Conservation (phyloP, 371 early-diverging fungal species). For the Gilbertella persicaria region DNA sequence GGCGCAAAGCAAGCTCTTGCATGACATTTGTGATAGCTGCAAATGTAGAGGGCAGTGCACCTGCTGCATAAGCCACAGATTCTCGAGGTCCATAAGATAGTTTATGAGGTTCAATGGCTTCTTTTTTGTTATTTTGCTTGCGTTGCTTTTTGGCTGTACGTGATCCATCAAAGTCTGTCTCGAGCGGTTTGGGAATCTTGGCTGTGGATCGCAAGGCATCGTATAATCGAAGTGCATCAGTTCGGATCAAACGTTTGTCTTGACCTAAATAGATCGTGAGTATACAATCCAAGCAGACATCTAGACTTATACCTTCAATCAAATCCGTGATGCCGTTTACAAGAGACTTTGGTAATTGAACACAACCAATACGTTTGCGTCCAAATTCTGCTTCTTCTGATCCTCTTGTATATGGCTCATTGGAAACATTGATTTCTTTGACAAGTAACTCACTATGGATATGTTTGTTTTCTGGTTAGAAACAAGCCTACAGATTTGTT, state of each 20-base stretch:
- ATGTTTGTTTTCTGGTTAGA: background rate
- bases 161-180: conserved; percentile 8
- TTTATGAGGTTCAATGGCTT: conserved; percentile 63
- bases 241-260: conserved; percentile 60
- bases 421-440: conserved; percentile 7
- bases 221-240: conserved; percentile 69
- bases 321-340: conserved; percentile 50
- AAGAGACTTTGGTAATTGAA: conserved; percentile 58
- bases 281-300: too few species aligned
- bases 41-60: conserved; percentile 68
- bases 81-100: conserved; percentile 79
- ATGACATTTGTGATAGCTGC: conserved; percentile 73
- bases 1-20: conserved; percentile 57
- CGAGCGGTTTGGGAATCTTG: conserved; percentile 21
- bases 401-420: conserved; percentile 44
- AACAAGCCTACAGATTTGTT: background rate
- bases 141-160: conserved; percentile 31
- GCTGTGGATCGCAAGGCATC: conserved; percentile 72
- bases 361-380: conserved; percentile 70
- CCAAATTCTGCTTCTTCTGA: conserved; percentile 75
- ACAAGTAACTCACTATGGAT: conserved; percentile 7
- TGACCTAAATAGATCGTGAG: conserved; percentile 19
- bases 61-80: conserved; percentile 75
- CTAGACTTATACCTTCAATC: conserved; percentile 30
- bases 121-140: conserved; percentile 7